Base-by-base conservation (phyloP, 2,329 filamentous ascomycete species). In the Proliferodiscus dingleyae region DNA sequence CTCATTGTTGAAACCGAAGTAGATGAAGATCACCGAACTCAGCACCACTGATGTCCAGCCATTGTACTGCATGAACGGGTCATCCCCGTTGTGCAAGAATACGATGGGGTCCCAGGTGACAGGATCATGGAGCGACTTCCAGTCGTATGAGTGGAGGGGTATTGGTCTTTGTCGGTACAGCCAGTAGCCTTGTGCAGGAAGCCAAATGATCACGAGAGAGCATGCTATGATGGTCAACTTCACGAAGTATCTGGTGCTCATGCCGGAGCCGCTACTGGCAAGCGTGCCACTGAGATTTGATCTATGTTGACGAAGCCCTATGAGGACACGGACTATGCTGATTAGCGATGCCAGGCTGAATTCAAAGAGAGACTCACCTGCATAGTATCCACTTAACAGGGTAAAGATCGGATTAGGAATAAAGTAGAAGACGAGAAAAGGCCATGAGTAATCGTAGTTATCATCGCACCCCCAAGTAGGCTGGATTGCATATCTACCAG, bases 1-100 rank as follows among this genome's bases (percentile, higher is more conserved):
- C 56, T 86, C 82, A 21, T 67, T 68, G 23, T 81, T 82, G 13
- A 80, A 73, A 7, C 83, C 82, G 53, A 85, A 85, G 56, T 82
- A 76, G n/a, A 75, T 42, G 58, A 85, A 85, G 10, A 79, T 64
- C 21, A 80, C 47, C 47, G 76, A 71, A 0, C 75, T 77, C 3
- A 72, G 67, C 0, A 59, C 69, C 8, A 83, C 65, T 37, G 75
- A 71, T 16, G 76, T 68, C 77, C 78, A 86, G 23, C 74, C 71
- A 57, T 83, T 76, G 48, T 74, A 74, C 40, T 62, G 59, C 2
- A 30, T 76, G 65, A 2, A 51, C 8, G 28, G 75, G 71, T 32
- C 38, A 22, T 57, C 64, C 29, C 22, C 47, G 2, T 18, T 70
- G 66, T 2, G 68, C 67, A 2, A 74, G 47, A 71, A 72, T 22